Evolutionary conservation across 208 protist species (phyloP).

Genomic region (Vickermania spadyakhi): DNA sequence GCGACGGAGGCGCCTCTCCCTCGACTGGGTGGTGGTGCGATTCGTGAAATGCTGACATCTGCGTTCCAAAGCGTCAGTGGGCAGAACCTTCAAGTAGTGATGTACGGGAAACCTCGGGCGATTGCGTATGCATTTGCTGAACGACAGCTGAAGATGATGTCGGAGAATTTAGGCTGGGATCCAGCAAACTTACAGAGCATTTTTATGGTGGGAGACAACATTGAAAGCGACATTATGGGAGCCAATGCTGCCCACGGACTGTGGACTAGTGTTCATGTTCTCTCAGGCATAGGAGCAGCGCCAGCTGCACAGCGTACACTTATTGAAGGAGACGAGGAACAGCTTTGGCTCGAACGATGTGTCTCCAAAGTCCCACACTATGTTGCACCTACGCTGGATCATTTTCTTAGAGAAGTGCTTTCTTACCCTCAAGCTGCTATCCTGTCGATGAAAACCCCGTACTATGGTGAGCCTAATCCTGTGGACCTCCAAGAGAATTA

Average conservation of each 20-base stretch:
- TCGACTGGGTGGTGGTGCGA: constrained; percentile 64
- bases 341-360: constrained; percentile 56
- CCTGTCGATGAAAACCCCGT: constrained; percentile 49
- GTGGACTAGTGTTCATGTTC: constrained; percentile 76
- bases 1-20: constrained; percentile 61
- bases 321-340: constrained; percentile 39
- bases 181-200: constrained; percentile 39
- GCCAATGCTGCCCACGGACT: constrained; percentile 65
- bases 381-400: constrained; percentile 76
- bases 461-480: constrained; percentile 67
- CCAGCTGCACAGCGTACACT: constrained; percentile 52
- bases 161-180: constrained; percentile 46
- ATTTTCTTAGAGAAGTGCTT: constrained; percentile 80
- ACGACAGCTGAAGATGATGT: constrained; percentile 26
- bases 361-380: constrained; percentile 67
- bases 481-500: constrained; percentile 61
- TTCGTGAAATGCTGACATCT: constrained; percentile 77
- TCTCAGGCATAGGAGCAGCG: constrained; percentile 53
- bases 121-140: constrained; percentile 78
- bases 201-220: constrained; percentile 86
- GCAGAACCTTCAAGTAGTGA: constrained; percentile 42
- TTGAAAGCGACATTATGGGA: constrained; percentile 76
- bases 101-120: constrained; percentile 79
- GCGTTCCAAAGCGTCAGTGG: constrained; percentile 74
- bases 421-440: constrained; percentile 62